Conservation (phyloP, 139 green algal species). For the Astrephomene gubernaculifera region DNA sequence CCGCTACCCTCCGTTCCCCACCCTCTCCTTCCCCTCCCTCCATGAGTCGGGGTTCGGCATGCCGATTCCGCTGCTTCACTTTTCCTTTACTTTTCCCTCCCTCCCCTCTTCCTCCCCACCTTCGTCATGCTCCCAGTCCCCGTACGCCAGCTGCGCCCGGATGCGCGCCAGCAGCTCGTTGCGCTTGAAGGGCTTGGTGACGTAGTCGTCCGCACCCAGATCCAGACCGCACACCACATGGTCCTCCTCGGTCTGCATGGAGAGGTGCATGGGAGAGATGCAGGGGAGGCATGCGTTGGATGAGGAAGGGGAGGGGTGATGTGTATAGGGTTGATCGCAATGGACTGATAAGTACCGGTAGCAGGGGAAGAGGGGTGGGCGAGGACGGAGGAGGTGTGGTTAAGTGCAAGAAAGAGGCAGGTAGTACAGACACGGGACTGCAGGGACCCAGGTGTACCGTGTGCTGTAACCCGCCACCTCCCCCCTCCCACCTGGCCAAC, state of each 20-base stretch:
- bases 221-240: slow-evolving; percentile 58
- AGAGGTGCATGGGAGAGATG: not conserved
- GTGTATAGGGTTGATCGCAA: too few relatives aligned
- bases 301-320: not conserved
- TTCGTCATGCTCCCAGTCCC: slow-evolving; percentile 33
- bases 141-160: slow-evolving; percentile 50
- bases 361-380: too few relatives aligned
- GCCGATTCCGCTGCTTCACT: not conserved
- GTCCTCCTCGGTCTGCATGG: slow-evolving; percentile 59
- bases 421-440: too few relatives aligned
- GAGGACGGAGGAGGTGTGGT: too few relatives aligned
- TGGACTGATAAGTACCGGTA: too few relatives aligned
- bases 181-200: slow-evolving; percentile 67
- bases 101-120: not conserved
- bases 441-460: too few relatives aligned
- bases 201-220: slow-evolving; percentile 63
- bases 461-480: too few relatives aligned
- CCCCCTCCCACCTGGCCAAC: not conserved
- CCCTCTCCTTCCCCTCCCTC: too few relatives aligned
- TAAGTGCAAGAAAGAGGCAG: too few relatives aligned
- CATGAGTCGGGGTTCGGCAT: too few relatives aligned
- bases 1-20: too few relatives aligned
- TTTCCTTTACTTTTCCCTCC: too few relatives aligned
- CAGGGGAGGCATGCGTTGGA: not conserved
- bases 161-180: slow-evolving; percentile 65